phyloP scores from a whole-genome alignment of 2,329 filamentous ascomycete species.

The Pseudopithomyces maydicus region DNA sequence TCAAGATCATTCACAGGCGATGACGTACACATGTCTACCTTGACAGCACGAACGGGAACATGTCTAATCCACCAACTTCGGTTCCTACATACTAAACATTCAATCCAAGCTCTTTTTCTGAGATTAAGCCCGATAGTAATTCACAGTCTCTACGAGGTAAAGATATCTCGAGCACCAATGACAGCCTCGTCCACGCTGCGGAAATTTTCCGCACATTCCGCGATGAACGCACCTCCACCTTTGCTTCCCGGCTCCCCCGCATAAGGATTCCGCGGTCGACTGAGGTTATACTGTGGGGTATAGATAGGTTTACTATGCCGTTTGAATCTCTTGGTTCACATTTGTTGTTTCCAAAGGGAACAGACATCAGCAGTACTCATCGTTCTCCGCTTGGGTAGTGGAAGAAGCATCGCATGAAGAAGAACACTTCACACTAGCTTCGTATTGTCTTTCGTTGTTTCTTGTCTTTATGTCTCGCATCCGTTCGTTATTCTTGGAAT shows the following conservation, averaged over 20 bases:
- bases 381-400: no score
- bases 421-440: not conserved
- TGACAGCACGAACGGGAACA: no score
- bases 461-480: no score
- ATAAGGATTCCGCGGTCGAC: constrained; percentile 6
- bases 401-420: not conserved
- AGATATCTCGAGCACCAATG: no score
- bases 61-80: no score
- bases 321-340: not conserved
- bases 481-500: not conserved
- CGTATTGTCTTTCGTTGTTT: no score
- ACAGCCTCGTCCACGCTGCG: not conserved
- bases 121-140: not conserved
- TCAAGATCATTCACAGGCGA: no score
- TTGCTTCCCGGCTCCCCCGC: constrained; percentile 1
- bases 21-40: no score
- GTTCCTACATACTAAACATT: no score
- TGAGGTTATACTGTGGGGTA: not conserved
- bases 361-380: no score
- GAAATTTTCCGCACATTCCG: constrained; percentile 15
- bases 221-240: not conserved
- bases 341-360: not conserved
- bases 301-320: not conserved
- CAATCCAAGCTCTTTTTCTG: no score
- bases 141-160: not conserved